Evolutionary conservation across 768 basidiomycete species (phyloP).

Genomic region (Naganishia kalamii): DNA sequence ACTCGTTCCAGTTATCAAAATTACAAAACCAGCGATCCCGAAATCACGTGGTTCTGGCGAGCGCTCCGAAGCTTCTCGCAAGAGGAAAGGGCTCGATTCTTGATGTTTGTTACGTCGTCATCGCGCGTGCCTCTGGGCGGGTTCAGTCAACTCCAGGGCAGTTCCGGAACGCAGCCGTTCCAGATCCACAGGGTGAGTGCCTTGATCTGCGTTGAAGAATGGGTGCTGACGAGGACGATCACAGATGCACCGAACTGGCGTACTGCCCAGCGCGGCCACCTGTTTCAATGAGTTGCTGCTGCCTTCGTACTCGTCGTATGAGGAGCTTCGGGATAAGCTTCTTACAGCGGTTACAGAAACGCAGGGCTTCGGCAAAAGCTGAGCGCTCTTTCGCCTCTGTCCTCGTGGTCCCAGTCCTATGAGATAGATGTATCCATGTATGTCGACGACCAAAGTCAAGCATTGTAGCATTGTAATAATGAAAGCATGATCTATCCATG

Average conservation of each 20-base stretch:
- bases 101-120: conserved; percentile 89
- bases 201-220: no score
- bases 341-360: conserved; percentile 87
- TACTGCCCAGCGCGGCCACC: conserved; percentile 28
- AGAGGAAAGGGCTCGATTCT: conserved; percentile 90
- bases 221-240: conserved; percentile 65
- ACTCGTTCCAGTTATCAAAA: conserved; percentile 34
- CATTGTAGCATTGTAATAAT: no score
- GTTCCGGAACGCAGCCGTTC: conserved; percentile 75
- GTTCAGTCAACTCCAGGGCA: conserved; percentile 78
- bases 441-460: no score
- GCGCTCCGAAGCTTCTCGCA: conserved; percentile 95
- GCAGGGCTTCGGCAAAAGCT: conserved; percentile 72
- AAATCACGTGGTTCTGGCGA: conserved; percentile 99
- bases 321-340: conserved; percentile 86
- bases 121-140: conserved; percentile 90
- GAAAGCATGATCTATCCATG: no score
- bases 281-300: conserved; percentile 51
- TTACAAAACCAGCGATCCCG: conserved; percentile 60
- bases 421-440: no score
- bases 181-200: conserved; percentile 92
- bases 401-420: not conserved
- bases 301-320: conserved; percentile 90
- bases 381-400: no score
- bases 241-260: conserved; percentile 23